Evolutionary conservation across 768 basidiomycete species (phyloP).

Genomic region (Psilocybe cyanescens): DNA sequence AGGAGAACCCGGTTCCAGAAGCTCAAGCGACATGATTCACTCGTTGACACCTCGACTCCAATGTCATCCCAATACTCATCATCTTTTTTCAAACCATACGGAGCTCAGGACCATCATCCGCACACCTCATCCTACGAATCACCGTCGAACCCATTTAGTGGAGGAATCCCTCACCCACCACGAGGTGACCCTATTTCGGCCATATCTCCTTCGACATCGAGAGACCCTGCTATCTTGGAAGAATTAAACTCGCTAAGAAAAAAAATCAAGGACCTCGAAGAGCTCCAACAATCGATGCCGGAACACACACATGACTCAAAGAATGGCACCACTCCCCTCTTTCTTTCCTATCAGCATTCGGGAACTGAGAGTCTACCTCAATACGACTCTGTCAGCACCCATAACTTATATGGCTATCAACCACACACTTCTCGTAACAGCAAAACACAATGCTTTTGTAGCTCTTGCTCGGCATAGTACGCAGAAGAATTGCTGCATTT

Average conservation of each 20-base stretch:
- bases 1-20: not conserved
- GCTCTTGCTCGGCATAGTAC: not conserved
- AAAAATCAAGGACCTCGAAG: not conserved
- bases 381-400: not conserved
- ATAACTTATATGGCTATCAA: not conserved
- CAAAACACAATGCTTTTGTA: slow-evolving; percentile 2
- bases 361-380: not conserved
- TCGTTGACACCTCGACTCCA: not conserved
- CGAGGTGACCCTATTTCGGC: not conserved
- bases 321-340: not conserved
- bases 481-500: not conserved
- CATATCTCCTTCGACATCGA: not conserved
- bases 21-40: not conserved
- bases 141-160: not conserved
- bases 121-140: not conserved
- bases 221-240: not conserved
- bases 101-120: not conserved
- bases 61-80: not conserved
- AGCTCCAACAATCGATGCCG: not conserved
- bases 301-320: not conserved
- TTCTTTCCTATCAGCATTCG: not conserved
- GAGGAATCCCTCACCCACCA: not conserved
- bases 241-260: not conserved
- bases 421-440: not conserved
- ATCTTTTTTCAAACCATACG: not conserved